Base-by-base conservation (phyloP, 1,284 basidiomycete species). In the Moesziomyces sp. region DNA sequence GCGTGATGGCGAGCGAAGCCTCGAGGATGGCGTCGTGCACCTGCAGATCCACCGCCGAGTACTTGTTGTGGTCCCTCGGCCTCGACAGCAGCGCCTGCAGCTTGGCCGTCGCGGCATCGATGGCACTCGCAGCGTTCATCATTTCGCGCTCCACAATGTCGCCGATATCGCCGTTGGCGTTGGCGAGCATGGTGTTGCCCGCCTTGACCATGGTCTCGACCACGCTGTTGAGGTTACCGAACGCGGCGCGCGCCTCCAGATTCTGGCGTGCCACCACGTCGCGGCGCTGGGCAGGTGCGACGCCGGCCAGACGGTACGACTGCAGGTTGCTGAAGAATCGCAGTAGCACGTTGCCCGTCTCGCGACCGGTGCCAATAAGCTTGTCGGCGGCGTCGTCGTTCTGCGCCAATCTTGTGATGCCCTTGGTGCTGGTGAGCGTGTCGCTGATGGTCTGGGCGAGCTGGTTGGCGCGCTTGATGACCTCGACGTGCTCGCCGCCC, bases 1-100 rank as follows among this genome's bases (percentile, higher is more conserved):
- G 92, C 24, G 96, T 97, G 86, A 99, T 98, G 8, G 92, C 93
- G 85, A 98, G 88, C 4, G 96, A 93, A 6, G 96, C 92, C 43
- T 92, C 88, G 45, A 99, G 89, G 79, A 99, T 99, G 26, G 96
- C 93, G 84, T 99, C 97, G 87, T 99, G 97, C 52, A 99, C 96
- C 85, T 97, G 93, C 18, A 98, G 85, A 83, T 99, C 96, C 66
- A 97, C 89, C 13, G 93, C 92, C 67, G 89, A 93, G 88, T 91
- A 94, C 56, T 92, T 90, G 40, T 88, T 88, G 3, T 90, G 89
- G 84, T 96, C 93, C 72, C 91, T 91, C 11, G 94, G 94, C 45
- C 94, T 91, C 21, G 90, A 88, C 88, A 97, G 94, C 78, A 99
- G 90, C 70, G 91, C 88, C 85, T 96, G 93, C 45, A 99, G 86